phyloP scores from a whole-genome alignment of 345 rosid species.

The Zanthoxylum bungeanum region DNA sequence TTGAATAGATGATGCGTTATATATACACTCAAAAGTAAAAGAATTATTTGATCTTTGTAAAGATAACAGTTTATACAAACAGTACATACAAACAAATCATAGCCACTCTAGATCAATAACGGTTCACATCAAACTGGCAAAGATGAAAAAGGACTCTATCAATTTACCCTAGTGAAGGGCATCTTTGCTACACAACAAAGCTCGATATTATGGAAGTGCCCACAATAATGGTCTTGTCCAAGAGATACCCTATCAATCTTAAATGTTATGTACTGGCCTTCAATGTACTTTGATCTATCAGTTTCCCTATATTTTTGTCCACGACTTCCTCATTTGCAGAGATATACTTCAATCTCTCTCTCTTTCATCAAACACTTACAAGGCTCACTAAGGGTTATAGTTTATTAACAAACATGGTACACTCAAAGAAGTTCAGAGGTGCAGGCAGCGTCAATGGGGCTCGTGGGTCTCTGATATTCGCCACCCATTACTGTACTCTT shows the following conservation, averaged over 20 bases:
- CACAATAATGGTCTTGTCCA: neutral
- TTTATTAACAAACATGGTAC: slow-evolving; percentile 34
- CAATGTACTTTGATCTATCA: neutral
- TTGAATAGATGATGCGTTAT: too few relatives aligned
- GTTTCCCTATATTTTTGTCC: slow-evolving; percentile 1
- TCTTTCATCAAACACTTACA: neutral
- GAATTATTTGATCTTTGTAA: neutral
- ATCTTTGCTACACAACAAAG: slow-evolving; percentile 2
- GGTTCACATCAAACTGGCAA: neutral
- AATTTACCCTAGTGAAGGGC: neutral
- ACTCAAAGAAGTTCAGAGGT: slow-evolving; percentile 82
- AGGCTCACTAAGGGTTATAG: neutral
- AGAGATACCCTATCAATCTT: neutral
- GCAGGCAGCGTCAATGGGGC: slow-evolving; percentile 95
- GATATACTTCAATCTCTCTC: neutral
- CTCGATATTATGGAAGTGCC: neutral
- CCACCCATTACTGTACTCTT: slow-evolving; percentile 61
- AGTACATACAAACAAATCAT: neutral
- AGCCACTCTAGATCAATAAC: neutral
- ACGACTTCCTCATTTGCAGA: slow-evolving; percentile 3
- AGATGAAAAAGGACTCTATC: neutral
- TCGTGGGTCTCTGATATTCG: slow-evolving; percentile 92
- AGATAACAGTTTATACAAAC: neutral
- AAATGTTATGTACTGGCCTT: neutral
- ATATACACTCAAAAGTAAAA: too few relatives aligned